These are phyloP conservation scores for Suillus subluteus DNA, from an alignment of 768 basidiomycete species.

Conservation along the genomic window DNA sequence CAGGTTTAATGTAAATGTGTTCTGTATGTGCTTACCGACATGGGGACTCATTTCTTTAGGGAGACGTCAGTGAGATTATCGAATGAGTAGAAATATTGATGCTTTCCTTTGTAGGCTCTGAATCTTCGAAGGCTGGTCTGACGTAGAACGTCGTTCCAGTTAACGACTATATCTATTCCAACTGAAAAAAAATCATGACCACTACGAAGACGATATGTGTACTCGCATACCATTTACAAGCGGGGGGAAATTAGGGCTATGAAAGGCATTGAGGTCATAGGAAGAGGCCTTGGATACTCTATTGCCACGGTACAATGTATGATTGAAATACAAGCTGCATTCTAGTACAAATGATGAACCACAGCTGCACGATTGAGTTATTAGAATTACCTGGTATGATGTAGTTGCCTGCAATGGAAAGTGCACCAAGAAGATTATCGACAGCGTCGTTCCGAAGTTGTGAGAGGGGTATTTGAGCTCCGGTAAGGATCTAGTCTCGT, in stretches of 20 bases:
- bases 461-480: slow-evolving; percentile 91
- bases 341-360: slow-evolving; percentile 45
- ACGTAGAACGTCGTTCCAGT: slow-evolving; percentile 86
- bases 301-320: slow-evolving; percentile 85
- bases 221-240: slow-evolving; percentile 69
- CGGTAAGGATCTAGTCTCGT: slow-evolving; percentile 75
- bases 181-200: slow-evolving; percentile 45
- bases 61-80: slow-evolving; percentile 18
- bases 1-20: slow-evolving; percentile 20
- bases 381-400: slow-evolving; percentile 77
- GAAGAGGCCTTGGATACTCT: slow-evolving; percentile 83
- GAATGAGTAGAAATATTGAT: background rate
- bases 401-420: slow-evolving; percentile 88
- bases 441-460: slow-evolving; percentile 93
- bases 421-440: slow-evolving; percentile 88
- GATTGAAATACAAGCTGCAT: slow-evolving; percentile 88
- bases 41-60: slow-evolving; percentile 73
- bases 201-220: background rate
- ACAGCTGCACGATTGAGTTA: background rate
- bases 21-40: slow-evolving; percentile 58
- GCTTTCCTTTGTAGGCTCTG: slow-evolving; percentile 73
- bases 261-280: slow-evolving; percentile 81
- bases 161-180: slow-evolving; percentile 87
- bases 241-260: slow-evolving; percentile 82
- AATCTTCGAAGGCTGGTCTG: slow-evolving; percentile 82